Conservation (phyloP, 2,329 filamentous ascomycete genomes). For the Orbilia brochopaga region DNA sequence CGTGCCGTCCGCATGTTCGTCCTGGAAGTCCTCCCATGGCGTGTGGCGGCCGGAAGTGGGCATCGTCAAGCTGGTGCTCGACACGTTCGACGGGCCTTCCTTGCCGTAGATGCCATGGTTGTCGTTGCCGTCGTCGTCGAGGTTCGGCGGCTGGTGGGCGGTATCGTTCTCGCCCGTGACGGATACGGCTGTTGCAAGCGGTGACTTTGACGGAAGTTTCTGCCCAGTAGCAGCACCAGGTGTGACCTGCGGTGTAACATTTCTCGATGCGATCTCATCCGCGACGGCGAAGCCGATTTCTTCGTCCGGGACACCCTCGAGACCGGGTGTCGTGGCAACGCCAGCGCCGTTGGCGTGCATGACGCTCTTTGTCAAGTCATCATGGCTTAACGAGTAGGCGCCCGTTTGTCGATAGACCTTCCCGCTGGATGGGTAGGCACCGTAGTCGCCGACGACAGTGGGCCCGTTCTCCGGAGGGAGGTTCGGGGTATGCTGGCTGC, state of each 20-base stretch:
- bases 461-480: slow-evolving; percentile 37
- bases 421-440: slow-evolving; percentile 34
- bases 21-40: slow-evolving; percentile 48
- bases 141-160: slow-evolving; percentile 28
- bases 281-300: slow-evolving; percentile 87
- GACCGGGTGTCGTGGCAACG: slow-evolving; percentile 60
- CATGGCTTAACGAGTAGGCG: slow-evolving; percentile 78
- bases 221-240: slow-evolving; percentile 56
- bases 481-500: slow-evolving; percentile 54
- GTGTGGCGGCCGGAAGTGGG: slow-evolving; percentile 48
- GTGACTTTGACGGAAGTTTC: slow-evolving; percentile 44
- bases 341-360: slow-evolving; percentile 56
- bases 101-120: slow-evolving; percentile 37
- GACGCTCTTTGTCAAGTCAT: slow-evolving; percentile 59
- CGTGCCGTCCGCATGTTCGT: slow-evolving; percentile 44
- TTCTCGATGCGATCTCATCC: slow-evolving; percentile 80
- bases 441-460: slow-evolving; percentile 54
- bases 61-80: slow-evolving; percentile 38
- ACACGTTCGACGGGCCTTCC: slow-evolving; percentile 29
- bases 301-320: slow-evolving; percentile 80
- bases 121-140: slow-evolving; percentile 35
- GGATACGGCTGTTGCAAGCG: slow-evolving; percentile 54
- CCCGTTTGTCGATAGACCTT: slow-evolving; percentile 46
- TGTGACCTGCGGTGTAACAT: slow-evolving; percentile 70
- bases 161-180: slow-evolving; percentile 59